A percentile compares a stretch with the other conserved stretches of the same genome.
Conservation (phyloP, 805 yeast genomes). For the Saturnispora sekii region DNA sequence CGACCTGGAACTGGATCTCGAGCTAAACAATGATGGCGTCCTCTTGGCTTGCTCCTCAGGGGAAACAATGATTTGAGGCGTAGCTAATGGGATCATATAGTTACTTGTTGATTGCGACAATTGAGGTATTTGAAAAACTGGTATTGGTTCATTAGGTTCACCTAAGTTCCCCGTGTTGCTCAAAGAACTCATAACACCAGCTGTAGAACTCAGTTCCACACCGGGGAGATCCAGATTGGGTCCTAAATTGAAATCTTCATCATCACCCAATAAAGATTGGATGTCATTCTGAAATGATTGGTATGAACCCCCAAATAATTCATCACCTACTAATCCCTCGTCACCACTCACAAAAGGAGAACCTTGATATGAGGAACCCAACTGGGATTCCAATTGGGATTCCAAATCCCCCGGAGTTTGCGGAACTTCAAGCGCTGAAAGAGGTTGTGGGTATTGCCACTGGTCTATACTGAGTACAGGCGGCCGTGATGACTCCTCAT, state of each 20-base stretch:
- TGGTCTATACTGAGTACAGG: background rate
- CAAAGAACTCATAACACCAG: too few species aligned
- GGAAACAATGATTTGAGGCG: constrained; percentile 5
- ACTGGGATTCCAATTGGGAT: background rate
- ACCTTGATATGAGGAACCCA: constrained; percentile 1
- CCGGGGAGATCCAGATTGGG: background rate
- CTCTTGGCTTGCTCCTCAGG: constrained; percentile 6
- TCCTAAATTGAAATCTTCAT: background rate
- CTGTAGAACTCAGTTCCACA: background rate
- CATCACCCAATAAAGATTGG: constrained; percentile 4
- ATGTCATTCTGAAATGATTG: background rate
- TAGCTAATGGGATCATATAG: constrained; percentile 1
- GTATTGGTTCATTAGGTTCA: too few species aligned
- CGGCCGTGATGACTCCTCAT: background rate
- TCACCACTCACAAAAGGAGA: constrained; percentile 5
- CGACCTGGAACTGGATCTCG: background rate
- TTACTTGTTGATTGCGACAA: constrained; percentile 1
- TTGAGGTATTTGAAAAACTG: constrained; percentile 1
- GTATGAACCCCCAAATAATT: background rate
- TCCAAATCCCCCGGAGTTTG: too few species aligned
- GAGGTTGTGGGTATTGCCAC: background rate
- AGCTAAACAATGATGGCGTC: constrained; percentile 2
- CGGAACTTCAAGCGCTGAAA: background rate
- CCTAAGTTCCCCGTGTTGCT: too few species aligned
- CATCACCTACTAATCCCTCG: background rate